Evolutionary conservation across 2,329 filamentous ascomycete genomes (phyloP).

Genomic region (Pseudogymnoascus sp.): DNA sequence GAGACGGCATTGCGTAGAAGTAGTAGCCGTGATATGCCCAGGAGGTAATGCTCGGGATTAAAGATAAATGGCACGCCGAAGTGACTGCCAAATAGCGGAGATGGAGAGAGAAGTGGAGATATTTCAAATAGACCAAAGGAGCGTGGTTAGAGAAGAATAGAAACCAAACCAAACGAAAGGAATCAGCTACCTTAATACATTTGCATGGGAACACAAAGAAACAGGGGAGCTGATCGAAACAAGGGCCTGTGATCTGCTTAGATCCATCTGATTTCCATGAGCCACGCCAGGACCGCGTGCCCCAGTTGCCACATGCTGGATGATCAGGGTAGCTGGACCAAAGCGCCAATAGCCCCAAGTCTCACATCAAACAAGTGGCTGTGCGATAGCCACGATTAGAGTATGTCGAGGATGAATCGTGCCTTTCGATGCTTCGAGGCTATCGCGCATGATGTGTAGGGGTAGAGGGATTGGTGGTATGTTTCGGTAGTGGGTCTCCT

Average conservation of each 20-base stretch:
- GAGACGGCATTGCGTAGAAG: not conserved
- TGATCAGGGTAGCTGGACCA: not conserved
- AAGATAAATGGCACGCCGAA: not conserved
- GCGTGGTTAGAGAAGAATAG: not conserved
- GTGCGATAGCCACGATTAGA: not conserved
- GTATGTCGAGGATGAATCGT: not conserved
- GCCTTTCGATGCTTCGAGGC: not conserved
- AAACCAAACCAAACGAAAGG: constrained; percentile 3
- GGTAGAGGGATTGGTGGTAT: constrained; percentile 1
- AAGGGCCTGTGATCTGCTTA: not conserved
- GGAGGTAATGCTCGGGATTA: not conserved
- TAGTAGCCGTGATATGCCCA: not conserved
- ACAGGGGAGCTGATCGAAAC: not conserved
- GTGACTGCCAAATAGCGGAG: not conserved
- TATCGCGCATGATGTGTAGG: not conserved
- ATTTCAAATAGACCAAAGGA: not conserved
- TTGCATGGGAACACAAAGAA: not conserved
- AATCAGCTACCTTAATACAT: not conserved
- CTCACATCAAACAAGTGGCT: constrained; percentile 2
- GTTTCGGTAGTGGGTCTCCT: constrained; percentile 2
- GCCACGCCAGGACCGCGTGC: not conserved
- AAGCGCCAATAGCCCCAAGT: not conserved
- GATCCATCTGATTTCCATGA: constrained; percentile 5
- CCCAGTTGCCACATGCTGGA: not conserved
- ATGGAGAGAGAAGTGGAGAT: not conserved